Percentiles rank a stretch among this genome's conserved stretches.
Conservation (phyloP, 2,329 filamentous ascomycete species). For the Phialemoniopsis sp. region DNA sequence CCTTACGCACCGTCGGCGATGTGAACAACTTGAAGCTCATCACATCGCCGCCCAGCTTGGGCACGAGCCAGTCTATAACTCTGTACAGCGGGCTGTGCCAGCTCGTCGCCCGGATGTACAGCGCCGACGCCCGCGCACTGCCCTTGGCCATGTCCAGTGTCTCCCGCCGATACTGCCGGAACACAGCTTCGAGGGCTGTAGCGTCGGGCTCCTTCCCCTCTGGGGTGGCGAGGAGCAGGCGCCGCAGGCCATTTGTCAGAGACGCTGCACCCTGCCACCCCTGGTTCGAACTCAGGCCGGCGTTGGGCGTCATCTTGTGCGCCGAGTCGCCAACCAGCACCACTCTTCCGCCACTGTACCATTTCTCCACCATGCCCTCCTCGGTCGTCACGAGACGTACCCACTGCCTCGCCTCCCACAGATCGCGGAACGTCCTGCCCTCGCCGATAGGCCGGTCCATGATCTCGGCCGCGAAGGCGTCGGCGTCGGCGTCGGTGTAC, state of each 20-base stretch:
- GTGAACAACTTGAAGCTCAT: background rate
- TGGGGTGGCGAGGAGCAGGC: background rate
- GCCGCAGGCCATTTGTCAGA: slow-evolving; percentile 6
- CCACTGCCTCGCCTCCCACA: slow-evolving; percentile 3
- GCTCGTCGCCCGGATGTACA: slow-evolving; percentile 3
- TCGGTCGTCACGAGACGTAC: slow-evolving; percentile 4
- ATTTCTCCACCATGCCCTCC: background rate
- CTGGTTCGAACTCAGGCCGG: slow-evolving; percentile 4
- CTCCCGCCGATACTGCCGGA: slow-evolving; percentile 2
- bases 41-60: slow-evolving; percentile 4
- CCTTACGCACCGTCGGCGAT: slow-evolving; percentile 3
- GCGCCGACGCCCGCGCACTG: background rate
- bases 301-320: slow-evolving; percentile 9
- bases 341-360: background rate
- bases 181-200: background rate
- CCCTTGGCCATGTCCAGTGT: background rate
- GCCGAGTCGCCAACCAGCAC: slow-evolving; percentile 7
- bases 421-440: slow-evolving; percentile 3
- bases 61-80: slow-evolving; percentile 2
- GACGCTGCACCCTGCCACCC: slow-evolving; percentile 6
- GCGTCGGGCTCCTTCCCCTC: background rate
- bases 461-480: slow-evolving; percentile 2
- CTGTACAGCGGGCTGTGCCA: slow-evolving; percentile 5
- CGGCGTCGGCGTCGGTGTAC: slow-evolving; percentile 5
- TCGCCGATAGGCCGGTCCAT: slow-evolving; percentile 1